Base-by-base conservation (phyloP, 352 stramenopile genomes). In the Blastocystis sp. region DNA sequence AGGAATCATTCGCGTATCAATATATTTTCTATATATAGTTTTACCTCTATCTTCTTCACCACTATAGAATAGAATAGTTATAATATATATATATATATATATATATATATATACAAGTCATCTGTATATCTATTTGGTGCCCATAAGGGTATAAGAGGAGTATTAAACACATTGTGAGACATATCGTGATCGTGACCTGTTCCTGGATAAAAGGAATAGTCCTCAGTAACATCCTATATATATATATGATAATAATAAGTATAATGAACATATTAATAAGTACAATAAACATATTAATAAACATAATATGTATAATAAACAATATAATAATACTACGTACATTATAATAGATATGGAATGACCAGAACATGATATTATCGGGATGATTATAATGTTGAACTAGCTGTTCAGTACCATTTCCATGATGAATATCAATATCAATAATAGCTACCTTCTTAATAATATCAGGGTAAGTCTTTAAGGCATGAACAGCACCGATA, bases 401-500 rank as follows among this genome's bases (percentile, higher is more conserved):
- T 42, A 80, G 75, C 42, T 80, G 73, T 46, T 79, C 74, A 0
- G 80, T 86, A 11, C 79, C 79, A 56, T 89, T 88, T 32, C 80
- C 80, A 66, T 89, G 80, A 62, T 89, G 80, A 25, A 75, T 56
- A 35, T 72, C 78, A 45, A 82, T 87, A 71, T 95, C 84, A 28
- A 95, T 81, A 67, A 95, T 88, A 7, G 84, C 84, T 57, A 91
- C 77, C 31, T 77, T 76, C 56, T 77, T 73, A 55, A 91, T 78
- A 19, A 73, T 59, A 13, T 77, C 66, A 1, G 73, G 64, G 55
- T 91, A 86, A 7, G 69, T 68, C 5, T 81, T 78, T 18, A 93
- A 66, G 2, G 83, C 83, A 72, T 95, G 82, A 46, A 92, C 71
- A 13, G 83, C 84, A n/a, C 77, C 84, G 39, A 91, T 74, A 32